phyloP scores from a whole-genome alignment of 2,329 filamentous ascomycete genomes.

The Colletotrichum abscissum region DNA sequence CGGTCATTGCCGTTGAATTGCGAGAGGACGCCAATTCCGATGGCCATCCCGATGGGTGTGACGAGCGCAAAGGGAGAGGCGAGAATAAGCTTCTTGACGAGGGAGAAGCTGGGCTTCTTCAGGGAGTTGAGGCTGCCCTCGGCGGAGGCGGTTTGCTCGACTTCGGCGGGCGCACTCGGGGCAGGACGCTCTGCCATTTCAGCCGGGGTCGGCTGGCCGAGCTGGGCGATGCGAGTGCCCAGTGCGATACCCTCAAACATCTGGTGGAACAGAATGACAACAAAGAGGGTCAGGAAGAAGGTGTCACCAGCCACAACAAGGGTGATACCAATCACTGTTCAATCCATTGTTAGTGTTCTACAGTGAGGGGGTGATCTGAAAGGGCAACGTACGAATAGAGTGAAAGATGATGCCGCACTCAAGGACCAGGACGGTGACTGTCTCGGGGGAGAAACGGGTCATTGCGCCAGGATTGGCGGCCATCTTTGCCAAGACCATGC shows the following conservation, averaged over 20 bases:
- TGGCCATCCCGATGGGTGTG: slow-evolving; percentile 83
- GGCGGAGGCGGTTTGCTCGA: slow-evolving; percentile 41
- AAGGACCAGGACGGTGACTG: slow-evolving; percentile 74
- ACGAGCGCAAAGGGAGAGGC: slow-evolving; percentile 74
- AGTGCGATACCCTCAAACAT: slow-evolving; percentile 83
- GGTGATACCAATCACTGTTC: slow-evolving; percentile 70
- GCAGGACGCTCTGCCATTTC: slow-evolving; percentile 14
- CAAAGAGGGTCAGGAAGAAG: slow-evolving; percentile 67
- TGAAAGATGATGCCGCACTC: slow-evolving; percentile 82
- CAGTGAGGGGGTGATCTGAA: background rate
- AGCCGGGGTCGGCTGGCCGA: slow-evolving; percentile 50
- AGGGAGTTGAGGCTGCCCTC: slow-evolving; percentile 19
- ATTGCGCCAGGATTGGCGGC: slow-evolving; percentile 40
- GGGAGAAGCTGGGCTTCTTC: slow-evolving; percentile 42
- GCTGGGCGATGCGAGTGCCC: slow-evolving; percentile 74
- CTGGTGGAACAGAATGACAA: slow-evolving; percentile 82
- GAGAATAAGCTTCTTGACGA: slow-evolving; percentile 69
- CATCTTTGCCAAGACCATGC: slow-evolving; percentile 57
- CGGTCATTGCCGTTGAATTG: slow-evolving; percentile 80
- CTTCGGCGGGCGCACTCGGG: slow-evolving; percentile 7
- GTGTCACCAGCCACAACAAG: slow-evolving; percentile 69
- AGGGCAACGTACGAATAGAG: slow-evolving; percentile 66
- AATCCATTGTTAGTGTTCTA: slow-evolving; percentile 26
- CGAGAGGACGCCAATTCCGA: slow-evolving; percentile 78
- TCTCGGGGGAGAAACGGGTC: slow-evolving; percentile 51